Conservation (phyloP, 495 filamentous ascomycete genomes). For the Penicillium lagena region DNA sequence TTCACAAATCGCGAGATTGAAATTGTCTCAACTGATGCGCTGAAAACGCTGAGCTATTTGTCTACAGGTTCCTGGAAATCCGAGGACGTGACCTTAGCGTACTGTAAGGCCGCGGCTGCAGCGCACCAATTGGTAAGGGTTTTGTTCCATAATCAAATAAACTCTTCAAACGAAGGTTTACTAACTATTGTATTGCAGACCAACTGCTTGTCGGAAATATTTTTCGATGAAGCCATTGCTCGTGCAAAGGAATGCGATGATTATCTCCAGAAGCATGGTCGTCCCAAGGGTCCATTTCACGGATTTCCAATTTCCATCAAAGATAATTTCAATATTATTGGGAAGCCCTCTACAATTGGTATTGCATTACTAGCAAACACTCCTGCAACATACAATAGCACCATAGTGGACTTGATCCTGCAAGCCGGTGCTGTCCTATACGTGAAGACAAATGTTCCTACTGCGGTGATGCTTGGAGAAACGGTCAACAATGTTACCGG, state of each 20-base stretch:
- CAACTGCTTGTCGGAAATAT: conserved; percentile 53
- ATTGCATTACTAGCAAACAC: conserved; percentile 37
- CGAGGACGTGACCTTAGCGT: conserved; percentile 41
- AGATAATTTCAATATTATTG: conserved; percentile 51
- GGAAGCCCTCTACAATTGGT: conserved; percentile 42
- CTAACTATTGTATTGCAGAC: neutral
- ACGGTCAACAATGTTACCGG: conserved; percentile 45
- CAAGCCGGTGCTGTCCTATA: conserved; percentile 41
- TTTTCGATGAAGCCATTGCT: conserved; percentile 47
- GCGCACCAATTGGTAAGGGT: conserved; percentile 36
- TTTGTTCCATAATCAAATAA: too few species aligned
- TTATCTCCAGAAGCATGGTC: conserved; percentile 11
- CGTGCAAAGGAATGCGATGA: conserved; percentile 31
- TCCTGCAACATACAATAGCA: conserved; percentile 30
- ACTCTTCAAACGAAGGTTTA: too few species aligned
- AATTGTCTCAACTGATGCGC: conserved; percentile 7
- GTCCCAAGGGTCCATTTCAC: conserved; percentile 41
- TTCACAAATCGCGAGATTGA: conserved; percentile 11
- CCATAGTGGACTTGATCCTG: conserved; percentile 18
- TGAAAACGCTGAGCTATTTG: conserved; percentile 2
- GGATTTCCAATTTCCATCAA: conserved; percentile 53
- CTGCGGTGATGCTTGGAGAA: conserved; percentile 31
- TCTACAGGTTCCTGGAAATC: conserved; percentile 15
- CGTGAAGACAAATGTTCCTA: conserved; percentile 51
- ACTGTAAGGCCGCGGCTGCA: conserved; percentile 43